Evolutionary conservation across 768 basidiomycete species (phyloP), one percentile per base, ranked within the genome.

Genomic region (Mycena vulgaris): DNA sequence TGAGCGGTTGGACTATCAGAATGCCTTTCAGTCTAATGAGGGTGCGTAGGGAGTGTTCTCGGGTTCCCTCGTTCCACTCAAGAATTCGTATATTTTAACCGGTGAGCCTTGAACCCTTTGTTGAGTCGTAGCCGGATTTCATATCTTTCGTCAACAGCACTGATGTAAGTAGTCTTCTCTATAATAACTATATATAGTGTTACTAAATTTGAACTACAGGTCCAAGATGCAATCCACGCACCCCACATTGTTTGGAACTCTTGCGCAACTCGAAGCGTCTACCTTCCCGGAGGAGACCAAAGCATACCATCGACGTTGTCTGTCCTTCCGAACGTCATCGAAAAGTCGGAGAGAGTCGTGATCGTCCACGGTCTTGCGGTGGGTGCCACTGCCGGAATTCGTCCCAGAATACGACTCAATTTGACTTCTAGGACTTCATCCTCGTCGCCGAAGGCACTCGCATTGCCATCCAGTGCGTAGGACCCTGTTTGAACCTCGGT

Each of bases 361-460:
- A 89, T 93, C 48, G 89, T 89, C 6, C 91, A 93, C 64, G 92
- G 91, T 3, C 83, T 92, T 65, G 89, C 71, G 82, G 92, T 84
- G 85, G 80, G 82, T 71, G 83, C 48, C 71, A 83, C 51, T 6
- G 8, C 35, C 82, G 84, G 33, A 76, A 80, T 1, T 78, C 83
- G 35, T 84, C 84, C 78, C 78, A 63, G 47, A 19, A n/a, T 9
- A 9, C 17, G 47, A 30, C 23, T 57, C 23, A 51, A 37, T 10
- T 39, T 2, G 27, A 14, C 21, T 16, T 33, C 11, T 51, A 83
- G 81, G 84, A 86, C 62, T 85, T 83, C 65, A 85, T 85, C 45
- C 78, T 82, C 51, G 75, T 83, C 6, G 81, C 83, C 11, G 84
- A 84, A 81, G 88, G 83, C 68, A 85, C 87, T 23, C 81, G 89